Evolutionary conservation across 371 early-diverging fungal genomes (phyloP), one percentile per base, ranked within the genome.

Genomic region (Gilbertella persicaria): DNA sequence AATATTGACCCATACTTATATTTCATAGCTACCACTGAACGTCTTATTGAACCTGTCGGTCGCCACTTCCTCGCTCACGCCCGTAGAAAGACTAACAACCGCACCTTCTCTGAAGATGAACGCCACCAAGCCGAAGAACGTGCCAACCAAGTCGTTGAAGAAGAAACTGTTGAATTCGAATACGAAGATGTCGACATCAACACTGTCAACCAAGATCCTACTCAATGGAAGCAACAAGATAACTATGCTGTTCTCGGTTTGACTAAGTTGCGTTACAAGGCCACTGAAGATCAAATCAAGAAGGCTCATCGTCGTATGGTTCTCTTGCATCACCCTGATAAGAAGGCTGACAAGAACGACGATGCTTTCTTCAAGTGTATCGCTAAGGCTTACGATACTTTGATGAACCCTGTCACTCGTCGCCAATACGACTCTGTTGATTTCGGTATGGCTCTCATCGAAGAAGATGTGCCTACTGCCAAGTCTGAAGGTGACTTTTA

Each of bases 291-390:
- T 30, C 90, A 94, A 58, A 86, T 94, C 75, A 87, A 89, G 77
- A 83, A 78, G 68, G 82, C 82, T 55, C 90, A 94, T 66, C 91
- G 93, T 66, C 82, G 83, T 64, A 91, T 89, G 84, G 94, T 93
- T 46, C 80, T 94, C 45, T 78, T 83, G 33, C 90, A 92, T 75
- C 94, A 93, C 60, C 94, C 93, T 35, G 94, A 93, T 64, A 93
- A 93, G 86, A 93, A 93, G 72, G 90, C 91, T 28, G 86, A 88
- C 50, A 84, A 84, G 63, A 86, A 86, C 67, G 93, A 95, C 59
- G 98, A 98, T 80, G 82, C 88, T 24, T 95, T 95, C 84, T 98
- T 97, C 91, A 98, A 98, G 85, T 98, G 99, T 77, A 89, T 97
- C 60, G 95, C 96, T 66, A 96, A 96, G 82, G 99, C 99, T 17